Evolutionary conservation across 2,329 filamentous ascomycete genomes (phyloP).

Genomic region (Ascochyta fabae): DNA sequence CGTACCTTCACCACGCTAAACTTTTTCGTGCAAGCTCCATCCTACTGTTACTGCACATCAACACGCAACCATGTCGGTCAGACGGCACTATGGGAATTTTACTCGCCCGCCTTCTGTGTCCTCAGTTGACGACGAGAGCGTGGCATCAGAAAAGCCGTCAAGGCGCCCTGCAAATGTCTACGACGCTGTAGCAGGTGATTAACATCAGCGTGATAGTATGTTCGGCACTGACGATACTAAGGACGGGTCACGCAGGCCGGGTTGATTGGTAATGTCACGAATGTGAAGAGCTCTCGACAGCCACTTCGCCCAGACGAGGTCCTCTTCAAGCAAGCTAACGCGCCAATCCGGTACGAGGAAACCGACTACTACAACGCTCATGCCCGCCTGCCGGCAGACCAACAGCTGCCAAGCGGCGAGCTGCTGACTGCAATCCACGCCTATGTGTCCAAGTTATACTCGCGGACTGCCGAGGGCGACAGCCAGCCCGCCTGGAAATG

Average conservation of each 20-base stretch:
- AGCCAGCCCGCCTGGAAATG: constrained; percentile 58
- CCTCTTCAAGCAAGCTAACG: constrained; percentile 69
- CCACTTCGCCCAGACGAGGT: constrained; percentile 71
- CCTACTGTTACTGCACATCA: not conserved
- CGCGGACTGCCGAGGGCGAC: constrained; percentile 24
- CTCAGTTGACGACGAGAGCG: constrained; percentile 19
- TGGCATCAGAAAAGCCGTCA: constrained; percentile 8
- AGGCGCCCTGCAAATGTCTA: constrained; percentile 65
- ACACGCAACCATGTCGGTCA: constrained; percentile 17
- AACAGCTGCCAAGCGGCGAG: constrained; percentile 69
- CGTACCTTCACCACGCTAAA: constrained; percentile 12
- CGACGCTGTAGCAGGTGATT: constrained; percentile 72
- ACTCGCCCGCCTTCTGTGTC: constrained; percentile 20
- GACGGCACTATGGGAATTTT: constrained; percentile 3
- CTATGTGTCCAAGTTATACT: constrained; percentile 73
- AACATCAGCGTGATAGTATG: not conserved
- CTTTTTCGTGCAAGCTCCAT: constrained; percentile 11
- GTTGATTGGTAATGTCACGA: constrained; percentile 55
- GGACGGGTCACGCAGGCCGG: constrained; percentile 26
- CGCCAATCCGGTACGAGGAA: constrained; percentile 72
- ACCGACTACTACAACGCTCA: constrained; percentile 74
- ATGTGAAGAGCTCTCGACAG: constrained; percentile 39
- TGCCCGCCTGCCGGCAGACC: constrained; percentile 59
- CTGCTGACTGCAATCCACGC: constrained; percentile 72
- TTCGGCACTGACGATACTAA: constrained; percentile 16